Evolutionary conservation across 225 moss, liverwort and hornwort genomes (phyloP).

Genomic region (Pleurozium schreberi): DNA sequence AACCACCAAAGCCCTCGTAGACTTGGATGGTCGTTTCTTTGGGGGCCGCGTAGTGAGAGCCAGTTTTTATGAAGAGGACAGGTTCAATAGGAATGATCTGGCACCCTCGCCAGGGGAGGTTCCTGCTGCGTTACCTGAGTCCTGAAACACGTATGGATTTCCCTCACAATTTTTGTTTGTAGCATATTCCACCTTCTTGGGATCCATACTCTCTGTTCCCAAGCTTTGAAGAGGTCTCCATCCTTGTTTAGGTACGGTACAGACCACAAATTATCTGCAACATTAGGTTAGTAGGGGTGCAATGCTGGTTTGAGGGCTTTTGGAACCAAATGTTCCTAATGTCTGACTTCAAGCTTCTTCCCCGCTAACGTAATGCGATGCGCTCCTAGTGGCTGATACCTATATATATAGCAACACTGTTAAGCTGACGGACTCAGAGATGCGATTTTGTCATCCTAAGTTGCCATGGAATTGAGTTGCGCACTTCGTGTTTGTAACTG

Average conservation of each 20-base stretch:
- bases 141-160: neutral
- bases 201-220: neutral
- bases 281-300: too few relatives aligned
- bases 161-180: conserved; percentile 3
- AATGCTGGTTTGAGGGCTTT: too few relatives aligned
- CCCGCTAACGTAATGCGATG: too few relatives aligned
- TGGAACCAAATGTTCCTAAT: too few relatives aligned
- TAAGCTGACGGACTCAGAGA: too few relatives aligned
- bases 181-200: neutral
- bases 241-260: too few relatives aligned
- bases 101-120: conserved; percentile 89
- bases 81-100: conserved; percentile 75
- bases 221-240: neutral
- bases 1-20: conserved; percentile 96
- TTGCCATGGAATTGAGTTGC: neutral
- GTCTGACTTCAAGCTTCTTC: too few relatives aligned
- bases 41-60: conserved; percentile 92
- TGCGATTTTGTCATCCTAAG: too few relatives aligned
- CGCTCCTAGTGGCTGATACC: too few relatives aligned
- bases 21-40: conserved; percentile 95
- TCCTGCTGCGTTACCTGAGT: conserved; percentile 43
- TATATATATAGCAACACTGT: too few relatives aligned
- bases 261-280: too few relatives aligned
- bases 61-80: conserved; percentile 96
- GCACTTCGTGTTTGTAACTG: neutral